These are phyloP conservation scores for Ophiostoma sp. DNA, from an alignment of 2,329 filamentous ascomycete genomes.

Conservation along the genomic window DNA sequence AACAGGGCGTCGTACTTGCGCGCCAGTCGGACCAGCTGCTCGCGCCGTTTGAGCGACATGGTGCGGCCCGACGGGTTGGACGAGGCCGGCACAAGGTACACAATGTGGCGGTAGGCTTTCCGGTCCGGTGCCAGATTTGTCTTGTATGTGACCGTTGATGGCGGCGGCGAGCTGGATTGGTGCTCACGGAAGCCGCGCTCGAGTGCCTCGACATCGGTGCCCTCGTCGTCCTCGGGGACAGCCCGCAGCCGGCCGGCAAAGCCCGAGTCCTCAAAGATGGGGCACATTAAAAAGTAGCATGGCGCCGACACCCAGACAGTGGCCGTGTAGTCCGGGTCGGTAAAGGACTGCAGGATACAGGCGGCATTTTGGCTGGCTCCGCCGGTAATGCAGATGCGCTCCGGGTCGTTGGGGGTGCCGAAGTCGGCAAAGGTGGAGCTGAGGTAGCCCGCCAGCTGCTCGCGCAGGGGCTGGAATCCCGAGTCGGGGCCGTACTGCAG, in stretches of 20 bases:
- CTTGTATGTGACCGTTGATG: constrained; percentile 17
- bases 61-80: constrained; percentile 83
- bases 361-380: constrained; percentile 81
- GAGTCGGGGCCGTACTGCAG: constrained; percentile 75
- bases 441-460: constrained; percentile 66
- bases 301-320: constrained; percentile 77
- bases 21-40: constrained; percentile 68
- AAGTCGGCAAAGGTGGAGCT: constrained; percentile 50
- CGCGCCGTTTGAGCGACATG: constrained; percentile 64
- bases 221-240: constrained; percentile 71
- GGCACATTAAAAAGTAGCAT: constrained; percentile 76
- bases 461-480: constrained; percentile 65
- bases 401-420: constrained; percentile 36
- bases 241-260: constrained; percentile 62
- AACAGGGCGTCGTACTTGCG: constrained; percentile 76
- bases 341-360: constrained; percentile 70
- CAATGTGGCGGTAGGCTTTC: constrained; percentile 79
- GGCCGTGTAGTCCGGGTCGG: constrained; percentile 69
- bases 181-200: constrained; percentile 37
- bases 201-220: constrained; percentile 63
- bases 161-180: neutral
- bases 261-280: constrained; percentile 78
- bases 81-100: constrained; percentile 85
- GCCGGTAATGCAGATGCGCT: constrained; percentile 73
- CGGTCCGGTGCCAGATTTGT: constrained; percentile 48